Base-by-base conservation (phyloP, 371 early-diverging fungal species). In the Haplosporangium sp. region DNA sequence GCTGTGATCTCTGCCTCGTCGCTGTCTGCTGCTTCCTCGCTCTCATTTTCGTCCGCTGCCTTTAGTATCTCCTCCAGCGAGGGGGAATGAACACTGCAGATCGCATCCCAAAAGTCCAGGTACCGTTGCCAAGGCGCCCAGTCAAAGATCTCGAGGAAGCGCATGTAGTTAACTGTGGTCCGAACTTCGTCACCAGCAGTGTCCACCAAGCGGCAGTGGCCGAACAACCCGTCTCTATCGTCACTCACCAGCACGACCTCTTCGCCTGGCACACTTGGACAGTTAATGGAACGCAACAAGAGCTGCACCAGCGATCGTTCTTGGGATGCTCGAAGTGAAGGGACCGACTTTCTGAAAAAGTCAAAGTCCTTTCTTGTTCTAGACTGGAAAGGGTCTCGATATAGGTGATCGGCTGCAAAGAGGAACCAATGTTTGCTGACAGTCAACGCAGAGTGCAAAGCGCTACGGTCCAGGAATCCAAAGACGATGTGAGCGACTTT, bases 111-210 rank as follows among this genome's bases (percentile, higher is more conserved):
- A 52, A 37, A 60, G 48, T 67, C 60, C 20, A 67, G 37, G 20
- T 67, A 67, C 4, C 67, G 67, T n/a, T 55, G 23, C 67, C 59
- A 67, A 4, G 67, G 67, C 16, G 67, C 67, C 67, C 67, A 67
- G 16, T 67, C 67, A 23, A 67, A 55, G 12, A 67, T 60, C 55
- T 67, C 67, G 11, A 67, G 67, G 29, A 67, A 55, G 11, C 48
- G 60, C 38, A 67, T 60, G 41, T 67, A 67, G 41, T 67, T 67
- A 48, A 52, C 54, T 2, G 60, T 59, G 59, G 60, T 59, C 14
- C 41, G 59, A 41, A 67, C 60, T 42, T 45, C 20, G 11, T 45
- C n/a, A 5, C 67, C 67, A 14, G 37, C 5, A 5, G 21, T 20
- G 47, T 55, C 60, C 16, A 55, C 43, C 20, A 55, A n/a, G 11